Conservation (phyloP, 2,329 filamentous ascomycete genomes). For the Calonectria montana region DNA sequence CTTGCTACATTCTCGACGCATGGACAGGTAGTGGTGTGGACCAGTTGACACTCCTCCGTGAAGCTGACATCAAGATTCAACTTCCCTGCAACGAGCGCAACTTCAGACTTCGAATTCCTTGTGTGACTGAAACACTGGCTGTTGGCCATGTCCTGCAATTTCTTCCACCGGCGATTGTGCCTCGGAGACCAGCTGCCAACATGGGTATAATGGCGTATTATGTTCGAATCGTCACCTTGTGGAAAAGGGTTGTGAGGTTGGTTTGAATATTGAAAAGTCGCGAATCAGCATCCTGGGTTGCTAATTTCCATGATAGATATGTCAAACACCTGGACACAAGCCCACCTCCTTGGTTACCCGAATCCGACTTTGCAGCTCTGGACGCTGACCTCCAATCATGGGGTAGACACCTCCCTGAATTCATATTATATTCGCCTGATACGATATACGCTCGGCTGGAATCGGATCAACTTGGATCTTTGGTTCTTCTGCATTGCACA, state of each 20-base stretch:
- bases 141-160: constrained; percentile 55
- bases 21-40: constrained; percentile 54
- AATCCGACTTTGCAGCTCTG: constrained; percentile 55
- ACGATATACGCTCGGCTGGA: constrained; percentile 59
- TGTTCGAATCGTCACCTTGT: constrained; percentile 54
- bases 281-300: neutral
- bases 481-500: constrained; percentile 58
- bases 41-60: constrained; percentile 52
- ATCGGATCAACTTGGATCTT: constrained; percentile 58
- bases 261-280: constrained; percentile 26
- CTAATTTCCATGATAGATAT: constrained; percentile 45
- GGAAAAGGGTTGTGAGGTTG: constrained; percentile 53
- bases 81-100: constrained; percentile 54
- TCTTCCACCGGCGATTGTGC: constrained; percentile 52
- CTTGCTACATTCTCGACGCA: constrained; percentile 54
- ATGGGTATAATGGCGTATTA: constrained; percentile 59
- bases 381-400: constrained; percentile 54
- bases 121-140: constrained; percentile 53
- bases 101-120: constrained; percentile 54
- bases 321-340: constrained; percentile 54
- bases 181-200: constrained; percentile 52
- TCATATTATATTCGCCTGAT: constrained; percentile 55
- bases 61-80: constrained; percentile 55
- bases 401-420: constrained; percentile 56
- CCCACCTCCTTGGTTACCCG: constrained; percentile 55